Evolutionary conservation across 2,329 filamentous ascomycete species (phyloP), one percentile per base, ranked within the genome.

Genomic region (Fusarium nodosum): DNA sequence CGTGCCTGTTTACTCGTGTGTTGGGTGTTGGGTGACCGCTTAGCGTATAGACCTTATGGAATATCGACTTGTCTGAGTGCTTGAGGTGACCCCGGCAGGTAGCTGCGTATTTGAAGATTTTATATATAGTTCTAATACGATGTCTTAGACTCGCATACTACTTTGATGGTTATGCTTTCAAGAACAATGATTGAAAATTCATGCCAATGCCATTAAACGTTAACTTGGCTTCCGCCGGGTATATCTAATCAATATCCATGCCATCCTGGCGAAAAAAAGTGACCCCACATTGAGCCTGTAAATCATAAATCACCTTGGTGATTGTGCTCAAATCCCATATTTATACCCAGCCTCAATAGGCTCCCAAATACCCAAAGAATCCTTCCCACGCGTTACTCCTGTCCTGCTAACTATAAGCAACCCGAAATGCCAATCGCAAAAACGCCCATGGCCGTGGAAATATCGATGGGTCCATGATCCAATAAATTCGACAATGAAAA

Each of bases 141-240:
- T 20, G 34, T 12, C 24, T 10, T 30, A 20, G 24, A 13, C 10
- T 22, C n/a, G 20, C 22, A 20, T 18, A 24, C 12, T 13, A 28
- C 26, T 18, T 30, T 41, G 5, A 20, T 46, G n/a, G 30, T 39
- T 20, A 15, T 15, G 31, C 34, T 50, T 34, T 9, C 3, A 16
- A 39, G 7, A 28, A 20, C 4, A 41, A 38, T 36, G 24, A 15
- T 30, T 11, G 16, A 38, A 34, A 47, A 38, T 51, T 62, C 59
- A 50, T 56, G 31, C 34, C 41, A 64, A 63, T 64, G 64, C 60
- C 72, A 72, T 74, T 60, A 72, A 67, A 73, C 66, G 57, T 72
- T 54, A 75, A 70, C 69, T 68, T 74, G 74, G 73, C 74, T 72
- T 69, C 71, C 60, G 73, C 73, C 74, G 72, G 73, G 74, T 75